Evolutionary conservation across 2,329 filamentous ascomycete genomes (phyloP).

Genomic region (Aspergillus thermomutatus): DNA sequence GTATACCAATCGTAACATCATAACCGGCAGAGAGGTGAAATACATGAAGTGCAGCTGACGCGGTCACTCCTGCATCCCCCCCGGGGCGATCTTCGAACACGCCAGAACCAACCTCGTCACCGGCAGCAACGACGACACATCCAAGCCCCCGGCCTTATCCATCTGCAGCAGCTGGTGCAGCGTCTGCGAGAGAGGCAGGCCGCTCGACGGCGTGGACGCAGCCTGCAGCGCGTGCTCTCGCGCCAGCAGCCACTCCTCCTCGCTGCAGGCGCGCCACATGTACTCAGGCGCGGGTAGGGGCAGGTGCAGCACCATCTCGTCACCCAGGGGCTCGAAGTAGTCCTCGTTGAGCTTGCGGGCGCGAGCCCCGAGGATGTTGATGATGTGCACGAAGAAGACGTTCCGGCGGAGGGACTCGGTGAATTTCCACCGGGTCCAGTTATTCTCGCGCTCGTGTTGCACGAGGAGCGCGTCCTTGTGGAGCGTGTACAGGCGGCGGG

Average conservation of each 20-base stretch:
- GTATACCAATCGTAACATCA: too few relatives aligned
- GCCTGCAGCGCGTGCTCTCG: conserved; percentile 1
- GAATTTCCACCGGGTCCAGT: conserved; percentile 17
- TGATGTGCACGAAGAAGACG: conserved; percentile 14
- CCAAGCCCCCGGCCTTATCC: conserved; percentile 3
- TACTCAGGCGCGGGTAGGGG: conserved; percentile 13
- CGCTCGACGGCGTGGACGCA: background rate
- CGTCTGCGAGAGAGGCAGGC: conserved; percentile 5
- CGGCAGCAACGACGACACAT: conserved; percentile 8
- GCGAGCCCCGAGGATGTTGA: conserved; percentile 9
- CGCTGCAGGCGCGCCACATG: conserved; percentile 16
- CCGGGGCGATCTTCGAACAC: conserved; percentile 5
- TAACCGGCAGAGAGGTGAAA: too few relatives aligned
- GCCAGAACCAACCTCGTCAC: conserved; percentile 14
- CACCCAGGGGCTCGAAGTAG: conserved; percentile 15
- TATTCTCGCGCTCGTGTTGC: conserved; percentile 9
- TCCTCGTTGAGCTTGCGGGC: conserved; percentile 6
- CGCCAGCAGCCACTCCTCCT: conserved; percentile 12
- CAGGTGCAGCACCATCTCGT: conserved; percentile 8
- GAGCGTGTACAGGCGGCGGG: conserved; percentile 9
- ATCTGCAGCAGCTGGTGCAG: conserved; percentile 6
- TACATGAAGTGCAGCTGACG: too few relatives aligned
- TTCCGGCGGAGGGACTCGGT: conserved; percentile 15
- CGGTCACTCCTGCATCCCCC: conserved; percentile 1
- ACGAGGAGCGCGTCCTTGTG: conserved; percentile 4